A percentile compares a stretch with the other conserved stretches of the same genome.
Conservation (phyloP, 2,329 filamentous ascomycete species). For the Colletotrichum sp. region DNA sequence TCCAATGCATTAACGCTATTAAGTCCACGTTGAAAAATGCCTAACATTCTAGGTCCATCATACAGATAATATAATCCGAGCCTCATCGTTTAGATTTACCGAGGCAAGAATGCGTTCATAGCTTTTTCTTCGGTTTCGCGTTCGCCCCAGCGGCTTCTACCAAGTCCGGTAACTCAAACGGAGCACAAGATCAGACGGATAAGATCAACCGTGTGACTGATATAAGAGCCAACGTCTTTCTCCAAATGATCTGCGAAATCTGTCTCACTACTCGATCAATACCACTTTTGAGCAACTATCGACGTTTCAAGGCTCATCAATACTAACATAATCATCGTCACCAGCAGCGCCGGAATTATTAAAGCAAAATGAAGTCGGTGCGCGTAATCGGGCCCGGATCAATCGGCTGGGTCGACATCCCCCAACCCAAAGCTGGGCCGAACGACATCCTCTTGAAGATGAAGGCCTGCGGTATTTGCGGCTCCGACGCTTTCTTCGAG, state of each 20-base stretch:
- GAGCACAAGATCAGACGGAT: neutral
- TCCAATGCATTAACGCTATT: neutral
- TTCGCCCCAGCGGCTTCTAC: neutral
- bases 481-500: neutral
- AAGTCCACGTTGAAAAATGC: fast-evolving
- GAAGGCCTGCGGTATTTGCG: constrained; percentile 4
- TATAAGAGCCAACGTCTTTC: fast-evolving
- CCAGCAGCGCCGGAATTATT: neutral
- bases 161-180: neutral
- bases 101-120: neutral
- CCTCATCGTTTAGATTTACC: fast-evolving
- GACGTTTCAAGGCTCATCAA: neutral
- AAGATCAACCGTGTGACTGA: neutral
- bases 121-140: neutral
- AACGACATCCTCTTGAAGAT: neutral
- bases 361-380: neutral
- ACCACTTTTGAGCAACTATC: neutral
- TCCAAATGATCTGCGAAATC: neutral
- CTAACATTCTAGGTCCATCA: fast-evolving
- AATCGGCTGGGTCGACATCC: neutral
- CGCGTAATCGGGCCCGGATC: neutral
- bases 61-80: neutral
- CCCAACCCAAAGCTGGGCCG: neutral
- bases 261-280: fast-evolving
- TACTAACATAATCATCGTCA: neutral